Base-by-base conservation (phyloP, 1,284 basidiomycete species). In the Naganishia sp. region DNA sequence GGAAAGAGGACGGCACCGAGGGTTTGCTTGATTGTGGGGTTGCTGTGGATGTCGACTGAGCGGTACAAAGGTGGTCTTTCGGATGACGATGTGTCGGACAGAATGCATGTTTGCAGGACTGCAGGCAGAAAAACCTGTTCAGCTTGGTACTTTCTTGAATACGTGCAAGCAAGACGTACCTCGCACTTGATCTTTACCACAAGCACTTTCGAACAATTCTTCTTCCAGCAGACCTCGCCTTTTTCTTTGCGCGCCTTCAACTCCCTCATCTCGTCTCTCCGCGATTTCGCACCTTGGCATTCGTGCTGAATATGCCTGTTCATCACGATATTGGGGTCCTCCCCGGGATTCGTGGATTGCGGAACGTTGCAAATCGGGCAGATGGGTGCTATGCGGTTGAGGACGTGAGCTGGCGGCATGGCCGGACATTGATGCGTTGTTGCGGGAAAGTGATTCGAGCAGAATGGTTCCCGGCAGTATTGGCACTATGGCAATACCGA, bases 391-490 rank as follows among this genome's bases (percentile, higher is more conserved):
- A 77, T 78, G 10, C 79, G 73, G 71, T 80, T 76, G 43, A 77
- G 69, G 73, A 77, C 77, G 23, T 73, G 74, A 13, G 75, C 53
- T 18, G 78, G 78, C 11, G 79, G 72, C 0, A 77, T 78, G 2
- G 77, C 70, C 0, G 72, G 74, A 63, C 79, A 80, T 2, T 68
- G 39, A 64, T 80, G 79, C 33, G 71, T 70, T 6, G 74, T 74
- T 18, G 78, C 76, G 3, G 77, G 74, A 67, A 79, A 79, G 68
- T 80, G 79, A 6, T 75, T 72, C 65, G 78, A 77, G 68, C 79
- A 80, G 70, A 73, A 80, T 25, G 78, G 72, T 28, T 69, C 68
- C 31, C 75, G 71, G 69, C 79, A 80, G 72, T 77, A 78, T 66
- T 78, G 78, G 61, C 79, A 80, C 75, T 77, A 68, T 9, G 13